Conservation (phyloP, 371 early-diverging fungal species). For the Mucor indicus region DNA sequence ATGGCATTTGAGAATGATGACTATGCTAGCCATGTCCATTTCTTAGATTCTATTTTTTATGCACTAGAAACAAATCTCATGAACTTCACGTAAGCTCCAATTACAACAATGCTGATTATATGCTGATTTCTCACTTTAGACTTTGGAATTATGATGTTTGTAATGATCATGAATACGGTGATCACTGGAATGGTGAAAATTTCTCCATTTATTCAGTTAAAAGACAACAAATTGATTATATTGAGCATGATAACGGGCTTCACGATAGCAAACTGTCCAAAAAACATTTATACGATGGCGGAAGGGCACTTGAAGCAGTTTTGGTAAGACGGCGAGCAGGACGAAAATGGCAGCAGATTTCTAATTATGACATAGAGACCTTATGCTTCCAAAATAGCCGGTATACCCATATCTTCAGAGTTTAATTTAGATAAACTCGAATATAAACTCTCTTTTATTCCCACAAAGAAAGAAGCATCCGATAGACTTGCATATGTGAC, state of each 20-base stretch:
- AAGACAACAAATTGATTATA: conserved; percentile 7
- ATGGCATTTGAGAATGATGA: conserved; percentile 67
- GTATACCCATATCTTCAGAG: conserved; percentile 56
- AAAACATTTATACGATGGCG: conserved; percentile 64
- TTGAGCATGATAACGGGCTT: conserved; percentile 16
- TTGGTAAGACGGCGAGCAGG: conserved; percentile 56
- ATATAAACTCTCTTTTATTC: conserved; percentile 57
- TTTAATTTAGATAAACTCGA: conserved; percentile 58
- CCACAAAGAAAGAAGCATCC: conserved; percentile 7
- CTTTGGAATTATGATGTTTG: conserved; percentile 83
- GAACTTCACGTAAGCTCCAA: conserved; percentile 61
- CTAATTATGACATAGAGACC: conserved; percentile 56
- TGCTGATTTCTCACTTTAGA: conserved; percentile 26
- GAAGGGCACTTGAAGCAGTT: conserved; percentile 77
- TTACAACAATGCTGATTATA: no score
- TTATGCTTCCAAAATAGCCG: conserved; percentile 78
- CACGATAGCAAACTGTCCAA: conserved; percentile 26
- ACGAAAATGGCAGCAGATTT: no score
- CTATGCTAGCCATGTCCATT: conserved; percentile 65
- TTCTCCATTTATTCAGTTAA: conserved; percentile 72
- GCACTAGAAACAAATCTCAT: conserved; percentile 74
- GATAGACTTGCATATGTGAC: conserved; percentile 31
- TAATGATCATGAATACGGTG: conserved; percentile 76
- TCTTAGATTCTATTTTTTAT: conserved; percentile 72
- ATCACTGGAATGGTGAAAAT: conserved; percentile 91